Conservation (phyloP, 306 rosid species). For the Glycine latifolia region DNA sequence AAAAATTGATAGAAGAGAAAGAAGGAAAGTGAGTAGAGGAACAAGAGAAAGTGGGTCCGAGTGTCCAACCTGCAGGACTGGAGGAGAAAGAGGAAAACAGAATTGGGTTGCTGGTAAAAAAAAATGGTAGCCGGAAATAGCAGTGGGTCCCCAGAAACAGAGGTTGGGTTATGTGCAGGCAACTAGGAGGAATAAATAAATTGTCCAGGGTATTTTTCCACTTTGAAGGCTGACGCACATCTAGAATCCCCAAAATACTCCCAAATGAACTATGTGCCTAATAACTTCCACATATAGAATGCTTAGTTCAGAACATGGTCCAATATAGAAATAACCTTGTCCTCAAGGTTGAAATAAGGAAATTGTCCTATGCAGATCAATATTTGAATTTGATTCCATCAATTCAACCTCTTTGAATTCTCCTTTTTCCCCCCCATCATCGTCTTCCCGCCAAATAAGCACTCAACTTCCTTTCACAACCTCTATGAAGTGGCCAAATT, state of each 20-base stretch:
- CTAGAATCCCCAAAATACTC: background rate
- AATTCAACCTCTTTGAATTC: background rate
- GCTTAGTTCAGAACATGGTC: background rate
- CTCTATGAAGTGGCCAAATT: background rate
- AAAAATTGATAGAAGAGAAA: background rate
- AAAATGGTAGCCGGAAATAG: background rate
- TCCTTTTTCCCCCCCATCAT: background rate
- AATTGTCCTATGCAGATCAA: background rate
- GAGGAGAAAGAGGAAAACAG: background rate
- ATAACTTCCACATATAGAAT: background rate
- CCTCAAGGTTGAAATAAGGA: background rate
- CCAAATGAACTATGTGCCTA: background rate
- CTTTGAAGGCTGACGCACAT: background rate
- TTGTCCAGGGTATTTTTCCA: background rate
- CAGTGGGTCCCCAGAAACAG: background rate
- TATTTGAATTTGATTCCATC: slow-evolving; percentile 7
- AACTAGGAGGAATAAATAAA: background rate
- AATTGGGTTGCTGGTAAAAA: background rate
- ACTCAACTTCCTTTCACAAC: background rate
- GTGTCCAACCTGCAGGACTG: background rate
- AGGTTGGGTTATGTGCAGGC: background rate
- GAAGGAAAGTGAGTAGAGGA: background rate
- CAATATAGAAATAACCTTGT: background rate
- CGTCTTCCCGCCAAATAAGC: background rate
- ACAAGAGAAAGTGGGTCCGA: background rate